Evolutionary conservation across 2,329 filamentous ascomycete species (phyloP).

Genomic region (Calonectria hongkongensis): DNA sequence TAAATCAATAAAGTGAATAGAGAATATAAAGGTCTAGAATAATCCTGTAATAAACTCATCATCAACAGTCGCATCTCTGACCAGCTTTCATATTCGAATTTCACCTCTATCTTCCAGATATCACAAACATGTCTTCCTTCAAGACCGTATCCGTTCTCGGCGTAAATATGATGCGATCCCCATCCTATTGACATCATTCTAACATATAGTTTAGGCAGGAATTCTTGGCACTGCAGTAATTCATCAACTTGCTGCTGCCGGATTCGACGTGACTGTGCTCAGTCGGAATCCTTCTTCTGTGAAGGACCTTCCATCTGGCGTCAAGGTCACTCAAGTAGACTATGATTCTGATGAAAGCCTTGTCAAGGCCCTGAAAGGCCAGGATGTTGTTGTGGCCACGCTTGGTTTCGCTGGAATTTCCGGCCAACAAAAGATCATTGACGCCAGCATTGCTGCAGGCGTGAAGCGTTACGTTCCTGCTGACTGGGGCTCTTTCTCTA

Average conservation of each 20-base stretch:
- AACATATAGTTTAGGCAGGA: background rate
- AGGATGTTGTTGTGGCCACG: background rate
- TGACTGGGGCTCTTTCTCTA: background rate
- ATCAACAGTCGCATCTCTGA: background rate
- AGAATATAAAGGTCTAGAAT: background rate
- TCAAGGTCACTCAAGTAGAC: constrained; percentile 1
- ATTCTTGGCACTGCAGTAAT: background rate
- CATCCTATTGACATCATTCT: background rate
- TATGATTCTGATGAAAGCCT: constrained; percentile 12
- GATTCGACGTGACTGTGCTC: constrained; percentile 6
- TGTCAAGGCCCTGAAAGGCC: background rate
- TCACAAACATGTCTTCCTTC: background rate
- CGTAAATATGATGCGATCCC: background rate
- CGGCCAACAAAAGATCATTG: background rate
- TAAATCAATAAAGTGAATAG: too few species aligned
- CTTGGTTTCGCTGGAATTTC: background rate
- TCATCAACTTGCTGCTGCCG: background rate
- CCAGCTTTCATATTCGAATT: too few species aligned
- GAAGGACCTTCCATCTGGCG: background rate
- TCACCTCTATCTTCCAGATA: background rate
- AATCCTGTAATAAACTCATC: background rate
- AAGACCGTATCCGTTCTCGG: constrained; percentile 2
- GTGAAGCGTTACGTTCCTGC: constrained; percentile 6
- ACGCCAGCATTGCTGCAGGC: constrained; percentile 4
- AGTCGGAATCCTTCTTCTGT: constrained; percentile 8